These are phyloP conservation scores for Pichia nanzhaoensis DNA, from an alignment of 805 yeast genomes.

Conservation along the genomic window DNA sequence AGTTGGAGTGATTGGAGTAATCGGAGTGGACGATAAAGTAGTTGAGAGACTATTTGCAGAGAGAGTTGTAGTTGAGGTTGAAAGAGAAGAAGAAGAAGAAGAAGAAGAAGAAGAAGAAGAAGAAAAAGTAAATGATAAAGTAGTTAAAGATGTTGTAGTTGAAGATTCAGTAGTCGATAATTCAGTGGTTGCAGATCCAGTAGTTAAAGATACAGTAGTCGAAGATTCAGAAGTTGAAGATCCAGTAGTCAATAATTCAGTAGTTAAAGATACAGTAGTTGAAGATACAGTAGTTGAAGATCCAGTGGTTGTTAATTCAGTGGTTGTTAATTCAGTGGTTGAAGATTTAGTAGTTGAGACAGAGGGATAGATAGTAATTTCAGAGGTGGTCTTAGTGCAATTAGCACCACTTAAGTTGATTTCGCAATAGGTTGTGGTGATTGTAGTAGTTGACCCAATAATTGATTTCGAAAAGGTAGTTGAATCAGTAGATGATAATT, in stretches of 20 bases:
- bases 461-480: too few species aligned
- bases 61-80: too few species aligned
- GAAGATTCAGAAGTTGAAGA: background rate
- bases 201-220: background rate
- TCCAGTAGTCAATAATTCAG: background rate
- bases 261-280: background rate
- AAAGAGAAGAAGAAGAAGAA: too few species aligned
- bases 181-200: background rate
- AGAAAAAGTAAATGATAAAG: too few species aligned
- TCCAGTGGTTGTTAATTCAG: background rate
- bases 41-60: too few species aligned
- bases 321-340: too few species aligned
- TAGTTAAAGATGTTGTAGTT: too few species aligned
- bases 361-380: background rate
- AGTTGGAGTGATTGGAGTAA: too few species aligned
- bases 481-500: conserved; percentile 1
- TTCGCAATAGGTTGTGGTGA: conserved; percentile 2
- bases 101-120: too few species aligned
- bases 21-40: too few species aligned
- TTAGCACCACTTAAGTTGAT: background rate
- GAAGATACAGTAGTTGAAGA: conserved; percentile 1
- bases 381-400: too few species aligned
- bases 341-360: background rate
- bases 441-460: background rate
- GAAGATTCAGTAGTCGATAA: too few species aligned